Evolutionary conservation across 495 filamentous ascomycete genomes (phyloP), one percentile per base, ranked within the genome.

Genomic region (Penicillium samsonianum): DNA sequence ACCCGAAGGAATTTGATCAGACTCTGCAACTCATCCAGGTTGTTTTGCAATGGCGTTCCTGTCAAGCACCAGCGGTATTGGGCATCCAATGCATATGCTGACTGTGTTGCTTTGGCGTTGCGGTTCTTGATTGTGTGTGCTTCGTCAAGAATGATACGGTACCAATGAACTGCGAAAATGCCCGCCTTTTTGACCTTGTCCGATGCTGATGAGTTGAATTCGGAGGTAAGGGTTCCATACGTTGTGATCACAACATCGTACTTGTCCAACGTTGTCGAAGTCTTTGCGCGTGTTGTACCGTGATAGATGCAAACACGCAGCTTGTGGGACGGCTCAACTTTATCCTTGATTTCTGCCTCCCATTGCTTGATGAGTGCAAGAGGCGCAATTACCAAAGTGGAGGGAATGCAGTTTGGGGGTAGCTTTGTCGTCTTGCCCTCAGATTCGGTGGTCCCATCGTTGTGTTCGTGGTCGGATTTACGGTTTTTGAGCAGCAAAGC

Each of bases 231-330:
- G 40, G 93, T 93, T 59, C 96, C 90, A 63, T 97, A 98, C 1
- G 94, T 98, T 1, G 94, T 98, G 63, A 98, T 95, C 41, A 98
- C 95, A 5, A 98, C 90, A 68, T 98, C 94, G 65, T 96, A 96
- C 50, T 83, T 82, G 63, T 86, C 86, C 31, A 98, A 76, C 20
- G 89, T 85, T 45, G 82, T 77, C 58, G 84, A 83, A 4, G 84
- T 78, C 64, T 96, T 97, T 2, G 91, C 88, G 4, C 94, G 88
- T 50, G 85, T 82, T 3, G 90, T 82, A 5, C 94, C 94, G 64
- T 98, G 94, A 64, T 98, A 96, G 22, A 98, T 84, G 58, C 84
- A 86, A 9, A 98, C 92, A 54, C 85, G 82, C 20, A 96, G 77
- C 59, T 67, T 80, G 61, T 94, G 89, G 5, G 80, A 78, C 33